phyloP scores from a whole-genome alignment of 495 filamentous ascomycete species.

The Penicillium nucicola region DNA sequence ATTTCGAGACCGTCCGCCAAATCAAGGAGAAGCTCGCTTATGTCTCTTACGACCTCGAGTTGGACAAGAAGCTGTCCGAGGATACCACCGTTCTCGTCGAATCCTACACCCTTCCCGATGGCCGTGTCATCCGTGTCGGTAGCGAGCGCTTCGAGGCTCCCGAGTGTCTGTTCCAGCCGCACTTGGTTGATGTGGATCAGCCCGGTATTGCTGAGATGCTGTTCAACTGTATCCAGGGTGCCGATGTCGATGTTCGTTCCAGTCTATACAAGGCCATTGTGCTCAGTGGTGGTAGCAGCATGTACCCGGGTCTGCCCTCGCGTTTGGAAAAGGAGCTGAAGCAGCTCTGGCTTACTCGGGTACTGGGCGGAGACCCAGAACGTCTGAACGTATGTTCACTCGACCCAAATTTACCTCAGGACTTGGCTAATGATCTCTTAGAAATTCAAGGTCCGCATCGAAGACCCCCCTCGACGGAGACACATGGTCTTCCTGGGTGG shows the following conservation, averaged over 20 bases:
- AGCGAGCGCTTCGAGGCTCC: slow-evolving; percentile 97
- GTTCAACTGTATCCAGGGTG: slow-evolving; percentile 96
- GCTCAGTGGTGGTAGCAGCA: slow-evolving; percentile 92
- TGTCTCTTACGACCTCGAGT: slow-evolving; percentile 95
- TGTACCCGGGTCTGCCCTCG: slow-evolving; percentile 96
- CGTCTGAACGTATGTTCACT: slow-evolving; percentile 64
- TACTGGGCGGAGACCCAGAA: slow-evolving; percentile 85
- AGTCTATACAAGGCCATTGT: slow-evolving; percentile 97
- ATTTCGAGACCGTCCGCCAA: slow-evolving; percentile 98
- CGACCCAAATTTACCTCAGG: no score
- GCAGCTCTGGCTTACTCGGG: slow-evolving; percentile 94
- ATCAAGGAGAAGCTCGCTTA: slow-evolving; percentile 99
- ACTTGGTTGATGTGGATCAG: slow-evolving; percentile 96
- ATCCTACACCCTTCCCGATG: slow-evolving; percentile 94
- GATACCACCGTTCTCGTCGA: slow-evolving; percentile 98
- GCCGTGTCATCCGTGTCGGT: slow-evolving; percentile 90
- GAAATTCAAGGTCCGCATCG: slow-evolving; percentile 99
- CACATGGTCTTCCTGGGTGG: slow-evolving; percentile 99
- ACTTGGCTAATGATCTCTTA: slow-evolving; percentile 31
- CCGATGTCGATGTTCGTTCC: slow-evolving; percentile 90
- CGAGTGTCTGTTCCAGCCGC: slow-evolving; percentile 98
- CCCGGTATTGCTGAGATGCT: slow-evolving; percentile 94
- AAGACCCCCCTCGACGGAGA: slow-evolving; percentile 90
- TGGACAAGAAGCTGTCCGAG: slow-evolving; percentile 93
- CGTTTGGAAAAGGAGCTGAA: slow-evolving; percentile 97